Evolutionary conservation across 192 early-diverging fungal species (phyloP), one percentile per base, ranked within the genome.

Genomic region (Funneliformis geosporum): DNA sequence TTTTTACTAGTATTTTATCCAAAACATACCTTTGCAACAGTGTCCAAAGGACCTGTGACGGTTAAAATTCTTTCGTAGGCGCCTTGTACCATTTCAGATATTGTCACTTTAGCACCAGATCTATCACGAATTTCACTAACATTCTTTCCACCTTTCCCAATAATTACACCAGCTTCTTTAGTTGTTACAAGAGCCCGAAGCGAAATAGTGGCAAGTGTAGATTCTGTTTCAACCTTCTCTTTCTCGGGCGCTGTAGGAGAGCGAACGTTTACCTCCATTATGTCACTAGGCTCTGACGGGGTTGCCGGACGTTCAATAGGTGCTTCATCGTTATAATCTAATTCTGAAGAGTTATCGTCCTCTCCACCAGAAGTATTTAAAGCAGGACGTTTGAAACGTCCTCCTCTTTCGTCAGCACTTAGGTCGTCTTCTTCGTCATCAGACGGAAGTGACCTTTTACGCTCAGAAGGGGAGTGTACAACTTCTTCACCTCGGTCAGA

Each of bases 91-190:
- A 93, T 92, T 80, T 96, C 95, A 25, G 94, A 95, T 76, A 99
- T 95, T 59, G 92, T 95, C 12, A 97, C 94, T 80, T 92, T 91
- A 78, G 95, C 95, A 43, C 94, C 93, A 79, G 93, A 93, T 60
- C 84, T 84, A 60, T 94, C 91, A 68, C 98, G 92, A 81, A 99
- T 92, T 71, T 96, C 94, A 70, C 92, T 92, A n/a, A 99, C 94
- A 81, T 95, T 96, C 76, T 90, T 91, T 39, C 97, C 97, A 74
- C 90, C 90, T 85, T 95, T 93, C 25, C 94, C 94, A 76, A 95
- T 95, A 68, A 95, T 93, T n/a, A 95, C 92, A 81, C 94, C 94
- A 18, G 94, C 94, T 79, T 92, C 91, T 69, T 92, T 92, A 39
- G 91, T 92, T n/a, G 85, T 87, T 1, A 92, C 88, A 62, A 92